Conservation (phyloP, 192 early-diverging fungal species). For the Umbelopsis sp. region DNA sequence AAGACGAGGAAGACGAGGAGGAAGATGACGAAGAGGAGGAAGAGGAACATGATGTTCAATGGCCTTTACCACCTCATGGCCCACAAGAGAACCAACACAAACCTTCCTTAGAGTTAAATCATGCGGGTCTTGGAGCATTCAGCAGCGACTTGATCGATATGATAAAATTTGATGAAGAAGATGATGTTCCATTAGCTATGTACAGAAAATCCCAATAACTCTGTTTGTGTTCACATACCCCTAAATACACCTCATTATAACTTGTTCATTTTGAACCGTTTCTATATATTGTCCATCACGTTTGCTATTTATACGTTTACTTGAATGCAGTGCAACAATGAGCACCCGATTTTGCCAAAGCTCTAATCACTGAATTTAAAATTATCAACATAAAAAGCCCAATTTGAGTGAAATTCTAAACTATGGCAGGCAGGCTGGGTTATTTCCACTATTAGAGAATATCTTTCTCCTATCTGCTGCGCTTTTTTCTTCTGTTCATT, state of each 20-base stretch:
- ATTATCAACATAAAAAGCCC: background rate
- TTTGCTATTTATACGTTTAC: too few relatives aligned
- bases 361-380: background rate
- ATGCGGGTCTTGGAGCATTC: background rate
- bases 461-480: too few relatives aligned
- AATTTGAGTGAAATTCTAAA: constrained; percentile 1
- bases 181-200: constrained; percentile 65
- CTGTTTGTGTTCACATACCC: background rate
- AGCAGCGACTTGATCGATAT: constrained; percentile 2
- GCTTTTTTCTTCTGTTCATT: too few relatives aligned
- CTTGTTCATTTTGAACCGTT: too few relatives aligned
- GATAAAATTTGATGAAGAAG: constrained; percentile 48
- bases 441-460: too few relatives aligned
- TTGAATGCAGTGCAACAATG: too few relatives aligned
- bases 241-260: background rate
- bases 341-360: too few relatives aligned
- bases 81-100: background rate
- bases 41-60: background rate
- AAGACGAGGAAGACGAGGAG: constrained; percentile 1
- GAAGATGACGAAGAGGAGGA: background rate
- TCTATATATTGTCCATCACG: too few relatives aligned
- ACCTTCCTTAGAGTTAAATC: background rate
- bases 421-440: too few relatives aligned
- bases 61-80: background rate
- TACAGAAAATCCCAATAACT: constrained; percentile 42